phyloP scores from a whole-genome alignment of 495 filamentous ascomycete genomes.

The Penicillium egyptiacum region DNA sequence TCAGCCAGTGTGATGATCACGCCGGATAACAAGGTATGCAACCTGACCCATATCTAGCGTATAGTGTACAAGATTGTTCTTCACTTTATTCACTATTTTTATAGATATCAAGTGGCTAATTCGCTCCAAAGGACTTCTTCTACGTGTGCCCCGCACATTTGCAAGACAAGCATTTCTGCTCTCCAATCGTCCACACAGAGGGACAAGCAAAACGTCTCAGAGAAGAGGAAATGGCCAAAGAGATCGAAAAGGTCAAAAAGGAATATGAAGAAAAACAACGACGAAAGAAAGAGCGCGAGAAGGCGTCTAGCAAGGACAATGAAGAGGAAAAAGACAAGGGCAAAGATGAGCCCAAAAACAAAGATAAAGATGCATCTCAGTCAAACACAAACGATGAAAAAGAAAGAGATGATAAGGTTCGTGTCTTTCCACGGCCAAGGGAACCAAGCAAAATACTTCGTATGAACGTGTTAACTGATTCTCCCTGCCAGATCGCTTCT shows the following conservation, averaged over 20 bases:
- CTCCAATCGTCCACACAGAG: conserved; percentile 74
- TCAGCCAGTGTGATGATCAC: conserved; percentile 86
- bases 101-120: conserved; percentile 6
- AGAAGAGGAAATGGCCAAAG: conserved; percentile 66
- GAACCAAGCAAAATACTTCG: not conserved
- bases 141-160: conserved; percentile 85
- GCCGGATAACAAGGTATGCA: conserved; percentile 77
- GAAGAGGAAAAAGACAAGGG: conserved; percentile 52
- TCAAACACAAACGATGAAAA: conserved; percentile 45
- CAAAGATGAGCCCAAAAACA: conserved; percentile 49
- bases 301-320: conserved; percentile 35
- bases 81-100: not conserved
- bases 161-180: conserved; percentile 79
- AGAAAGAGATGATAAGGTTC: conserved; percentile 57
- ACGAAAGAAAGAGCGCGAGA: conserved; percentile 36
- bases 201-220: conserved; percentile 65
- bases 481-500: conserved; percentile 34
- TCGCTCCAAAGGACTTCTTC: conserved; percentile 84
- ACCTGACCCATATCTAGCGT: not conserved
- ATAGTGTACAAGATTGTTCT: not conserved
- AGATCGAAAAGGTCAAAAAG: conserved; percentile 72
- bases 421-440: conserved; percentile 1
- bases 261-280: conserved; percentile 47
- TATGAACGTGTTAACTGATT: not conserved
- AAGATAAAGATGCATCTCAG: conserved; percentile 25